Evolutionary conservation across 331 rosid species (phyloP), one percentile per base, ranked within the genome.

Genomic region (Erythrophleum ivorense): DNA sequence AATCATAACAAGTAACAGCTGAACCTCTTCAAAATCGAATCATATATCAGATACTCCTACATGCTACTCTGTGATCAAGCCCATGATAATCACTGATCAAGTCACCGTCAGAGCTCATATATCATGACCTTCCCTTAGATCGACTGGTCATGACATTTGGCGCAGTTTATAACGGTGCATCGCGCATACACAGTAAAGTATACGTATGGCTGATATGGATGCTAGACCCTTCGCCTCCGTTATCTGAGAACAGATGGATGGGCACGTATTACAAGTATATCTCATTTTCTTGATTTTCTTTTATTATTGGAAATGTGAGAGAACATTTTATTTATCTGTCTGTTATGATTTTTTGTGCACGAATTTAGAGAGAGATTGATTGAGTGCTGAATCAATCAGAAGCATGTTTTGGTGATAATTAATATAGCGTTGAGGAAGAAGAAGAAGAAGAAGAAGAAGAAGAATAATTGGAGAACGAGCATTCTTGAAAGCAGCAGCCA

Each of bases 401-500:
- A 73, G 43, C 40, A 78, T 80, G 85, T 75, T 67, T 24, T 82
- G 74, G 52, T 81, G 11, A 60, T 59, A 48, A 68, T 59, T 80
- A 15, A 10, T 48, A 62, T 31, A 55, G 55, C 16, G 3, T 48
- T 75, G 76, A 77, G 59, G 69, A 75, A 59, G 76, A 57, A 80
- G 48, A 60, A 79, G n/a, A n/a, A n/a, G n/a, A n/a, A n/a, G n/a
- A n/a, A n/a, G n/a, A n/a, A n/a, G 46, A 81, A 74, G 76, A 38
- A 57, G 76, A 7, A 34, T 66, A 18, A 50, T 58, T 57, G 77
- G 38, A 40, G 38, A 60, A 52, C 65, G 52, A 53, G 34, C 52
- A 14, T 82, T 82, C 72, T 82, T 21, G 31, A 14, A n/a, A 54
- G 46, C 72, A 34, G 71, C 52, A 59, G 74, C 73, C 19, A 91